Base-by-base conservation (phyloP, 2,329 filamentous ascomycete species). In the Penicillium brevicompactum region DNA sequence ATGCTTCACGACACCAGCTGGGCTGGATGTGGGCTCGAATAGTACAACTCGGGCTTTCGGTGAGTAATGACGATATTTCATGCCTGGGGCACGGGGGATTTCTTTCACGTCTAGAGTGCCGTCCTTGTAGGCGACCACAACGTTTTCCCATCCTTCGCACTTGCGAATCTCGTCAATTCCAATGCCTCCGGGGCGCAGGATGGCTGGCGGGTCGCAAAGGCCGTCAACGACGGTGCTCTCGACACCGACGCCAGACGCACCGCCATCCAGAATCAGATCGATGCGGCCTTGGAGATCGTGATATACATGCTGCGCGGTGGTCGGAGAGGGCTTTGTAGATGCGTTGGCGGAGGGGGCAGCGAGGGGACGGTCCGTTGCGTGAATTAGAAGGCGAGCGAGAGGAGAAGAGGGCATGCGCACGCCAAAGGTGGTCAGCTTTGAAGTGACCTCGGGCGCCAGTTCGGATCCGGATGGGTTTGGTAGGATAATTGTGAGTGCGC, bases 11-110 rank as follows among this genome's bases (percentile, higher is more conserved):
- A 75, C 68, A 8, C 62, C 65, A 3, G 58, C 43, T 18, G 60
- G 51, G 42, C 61, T 61, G 58, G 71, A 69, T 1, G 76, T 79
- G 30, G 83, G 75, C 70, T 96, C 91, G 69, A 92, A 96, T 1
- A 97, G 79, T 13, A 96, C 78, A 2, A 99, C 92, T 44, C 82
- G 86, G 1, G 94, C 95, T 72, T 87, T 90, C 1, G 94, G 94
- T 42, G 92, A 96, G 69, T 99, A 99, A 72, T 99, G 94, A 70
- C 94, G 91, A 72, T 99, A 99, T 76, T 99, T 99, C 94, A 99
- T 99, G 1, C 94, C 94, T 0, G 94, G 94, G 1, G 94, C 94
- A 53, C 91, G 82, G 0, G 94, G 94, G 9, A 83, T 82, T 49
- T 74, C 78, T 48, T 83, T 84, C 5, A 84, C 87, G 18, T 84